Evolutionary conservation across 257 asterid species (phyloP).

Genomic region (Solanum rostratum): DNA sequence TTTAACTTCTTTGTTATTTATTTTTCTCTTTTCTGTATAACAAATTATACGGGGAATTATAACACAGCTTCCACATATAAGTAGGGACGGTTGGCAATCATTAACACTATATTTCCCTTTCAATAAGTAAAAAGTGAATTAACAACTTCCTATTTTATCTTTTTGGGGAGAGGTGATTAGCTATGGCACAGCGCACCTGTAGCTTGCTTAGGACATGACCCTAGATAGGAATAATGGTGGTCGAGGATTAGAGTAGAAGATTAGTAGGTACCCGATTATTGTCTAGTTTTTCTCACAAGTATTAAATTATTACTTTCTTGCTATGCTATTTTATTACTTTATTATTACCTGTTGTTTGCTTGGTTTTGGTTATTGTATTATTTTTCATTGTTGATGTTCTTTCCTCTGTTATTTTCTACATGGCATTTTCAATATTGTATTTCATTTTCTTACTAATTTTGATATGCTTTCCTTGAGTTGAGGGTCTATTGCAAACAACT

Average conservation of each 20-base stretch:
- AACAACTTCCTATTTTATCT: neutral
- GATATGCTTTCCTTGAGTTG: neutral
- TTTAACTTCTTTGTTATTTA: neutral
- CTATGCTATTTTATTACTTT: neutral
- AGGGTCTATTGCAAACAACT: neutral
- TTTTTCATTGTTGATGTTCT: too few species aligned
- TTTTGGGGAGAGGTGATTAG: neutral
- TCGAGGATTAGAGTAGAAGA: neutral
- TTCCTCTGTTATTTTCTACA: too few species aligned
- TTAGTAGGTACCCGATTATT: neutral
- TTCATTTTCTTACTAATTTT: too few species aligned
- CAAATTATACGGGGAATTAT: neutral
- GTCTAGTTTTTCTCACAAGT: neutral
- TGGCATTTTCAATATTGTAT: too few species aligned
- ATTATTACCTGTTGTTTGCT: neutral
- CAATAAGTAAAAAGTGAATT: neutral
- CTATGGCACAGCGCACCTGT: too few species aligned
- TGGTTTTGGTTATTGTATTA: neutral
- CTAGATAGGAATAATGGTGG: neutral
- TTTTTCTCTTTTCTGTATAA: neutral
- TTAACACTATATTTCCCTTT: neutral
- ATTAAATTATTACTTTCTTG: neutral
- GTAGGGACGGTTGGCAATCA: neutral
- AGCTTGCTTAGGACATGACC: neutral
- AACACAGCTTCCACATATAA: neutral